Evolutionary conservation across 345 rosid species (phyloP).

Genomic region (Boechera retrofracta): DNA sequence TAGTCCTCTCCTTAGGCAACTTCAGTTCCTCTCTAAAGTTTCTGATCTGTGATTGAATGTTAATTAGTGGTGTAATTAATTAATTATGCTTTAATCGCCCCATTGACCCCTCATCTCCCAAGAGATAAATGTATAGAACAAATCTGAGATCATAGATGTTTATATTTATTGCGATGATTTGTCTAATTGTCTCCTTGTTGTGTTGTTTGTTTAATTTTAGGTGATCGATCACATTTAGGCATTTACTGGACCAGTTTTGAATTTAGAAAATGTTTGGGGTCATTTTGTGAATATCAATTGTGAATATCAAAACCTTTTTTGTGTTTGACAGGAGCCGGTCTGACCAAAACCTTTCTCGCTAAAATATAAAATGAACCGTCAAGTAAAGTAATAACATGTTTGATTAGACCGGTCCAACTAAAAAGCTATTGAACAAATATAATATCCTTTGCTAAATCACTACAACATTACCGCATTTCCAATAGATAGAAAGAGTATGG

Average conservation of each 20-base stretch:
- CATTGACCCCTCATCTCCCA: constrained; percentile 26
- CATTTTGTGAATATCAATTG: neutral
- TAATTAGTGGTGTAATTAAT: constrained; percentile 21
- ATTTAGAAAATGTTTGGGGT: too few species aligned
- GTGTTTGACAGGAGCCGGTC: too few species aligned
- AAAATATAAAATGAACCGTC: neutral
- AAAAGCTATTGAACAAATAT: neutral
- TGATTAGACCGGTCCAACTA: neutral
- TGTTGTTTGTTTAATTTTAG: neutral
- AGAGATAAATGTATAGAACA: constrained; percentile 34
- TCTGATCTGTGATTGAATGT: constrained; percentile 37
- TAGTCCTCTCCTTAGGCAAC: constrained; percentile 85
- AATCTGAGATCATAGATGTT: neutral
- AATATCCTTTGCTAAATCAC: neutral
- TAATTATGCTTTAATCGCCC: constrained; percentile 22
- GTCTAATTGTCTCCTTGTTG: neutral
- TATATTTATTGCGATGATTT: constrained; percentile 14
- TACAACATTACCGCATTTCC: neutral
- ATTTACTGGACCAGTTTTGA: neutral
- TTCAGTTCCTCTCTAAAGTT: constrained; percentile 74
- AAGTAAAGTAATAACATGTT: neutral
- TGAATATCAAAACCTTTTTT: neutral
- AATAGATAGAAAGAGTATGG: too few species aligned
- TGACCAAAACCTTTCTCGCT: neutral
- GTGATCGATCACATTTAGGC: constrained; percentile 17